Evolutionary conservation across 441 rosid species (phyloP).

Genomic region (Rhodomyrtus psidioides): DNA sequence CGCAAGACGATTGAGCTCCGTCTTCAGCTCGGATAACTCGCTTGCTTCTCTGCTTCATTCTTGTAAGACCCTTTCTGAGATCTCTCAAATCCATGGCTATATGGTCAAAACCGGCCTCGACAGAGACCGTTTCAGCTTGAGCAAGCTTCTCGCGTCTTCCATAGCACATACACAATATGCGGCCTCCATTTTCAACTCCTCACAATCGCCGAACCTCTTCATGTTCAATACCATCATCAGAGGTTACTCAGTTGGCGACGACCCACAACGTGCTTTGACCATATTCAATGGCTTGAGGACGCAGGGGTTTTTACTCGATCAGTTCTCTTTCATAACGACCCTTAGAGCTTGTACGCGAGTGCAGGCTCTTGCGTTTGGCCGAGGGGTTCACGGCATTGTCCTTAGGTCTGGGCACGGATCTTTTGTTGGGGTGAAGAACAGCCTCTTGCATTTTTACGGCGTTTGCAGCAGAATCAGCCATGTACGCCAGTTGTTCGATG

Average conservation of each 20-base stretch:
- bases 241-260: constrained; percentile 39
- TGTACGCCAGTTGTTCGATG: constrained; percentile 52
- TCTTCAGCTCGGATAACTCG: constrained; percentile 1
- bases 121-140: constrained; percentile 32
- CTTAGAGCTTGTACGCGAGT: constrained; percentile 44
- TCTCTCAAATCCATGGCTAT: constrained; percentile 44
- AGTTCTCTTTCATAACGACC: constrained; percentile 47
- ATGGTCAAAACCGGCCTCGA: constrained; percentile 49
- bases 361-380: constrained; percentile 18
- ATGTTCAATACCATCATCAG: constrained; percentile 59
- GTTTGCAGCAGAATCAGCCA: constrained; percentile 17
- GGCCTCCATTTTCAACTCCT: constrained; percentile 36
- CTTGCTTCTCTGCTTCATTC: constrained; percentile 24
- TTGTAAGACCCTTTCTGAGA: constrained; percentile 23
- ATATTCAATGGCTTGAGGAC: constrained; percentile 50
- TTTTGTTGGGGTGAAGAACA: constrained; percentile 33
- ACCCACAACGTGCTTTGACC: constrained; percentile 36
- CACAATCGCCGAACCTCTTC: constrained; percentile 40
- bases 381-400: constrained; percentile 43
- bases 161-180: constrained; percentile 35
- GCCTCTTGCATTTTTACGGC: constrained; percentile 29
- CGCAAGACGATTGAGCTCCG: neutral
- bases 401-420: constrained; percentile 37
- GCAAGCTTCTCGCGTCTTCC: constrained; percentile 62
- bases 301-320: constrained; percentile 32